Conservation (phyloP, 306 rosid genomes). For the Sphenostylis stenocarpa region DNA sequence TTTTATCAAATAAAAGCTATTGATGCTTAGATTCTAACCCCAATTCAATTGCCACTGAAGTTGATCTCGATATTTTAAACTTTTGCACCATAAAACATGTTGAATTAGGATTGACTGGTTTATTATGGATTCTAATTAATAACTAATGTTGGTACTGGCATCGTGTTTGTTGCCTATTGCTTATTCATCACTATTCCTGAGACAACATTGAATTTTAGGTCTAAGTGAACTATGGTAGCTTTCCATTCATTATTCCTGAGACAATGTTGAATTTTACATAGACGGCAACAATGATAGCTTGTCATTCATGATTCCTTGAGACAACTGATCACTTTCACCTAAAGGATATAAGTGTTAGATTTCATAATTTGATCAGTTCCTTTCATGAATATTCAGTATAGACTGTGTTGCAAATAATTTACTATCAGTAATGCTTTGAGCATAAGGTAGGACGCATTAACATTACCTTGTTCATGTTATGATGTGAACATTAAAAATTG, state of each 20-base stretch:
- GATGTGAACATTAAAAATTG: not conserved
- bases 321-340: not conserved
- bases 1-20: constrained; percentile 2
- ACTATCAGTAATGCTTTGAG: not conserved
- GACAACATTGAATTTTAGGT: not conserved
- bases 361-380: constrained; percentile 1
- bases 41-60: not conserved
- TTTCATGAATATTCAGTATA: not conserved
- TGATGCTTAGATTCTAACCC: constrained; percentile 12
- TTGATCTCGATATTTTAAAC: not conserved
- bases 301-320: too few relatives aligned
- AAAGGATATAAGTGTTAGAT: not conserved
- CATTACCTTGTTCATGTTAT: not conserved
- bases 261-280: not conserved
- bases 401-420: not conserved
- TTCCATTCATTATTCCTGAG: not conserved
- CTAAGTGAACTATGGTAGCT: too few relatives aligned
- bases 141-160: not conserved
- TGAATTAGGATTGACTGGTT: not conserved
- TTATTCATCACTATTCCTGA: too few relatives aligned
- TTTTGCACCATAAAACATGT: not conserved
- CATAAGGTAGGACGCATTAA: not conserved
- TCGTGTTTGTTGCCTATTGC: not conserved
- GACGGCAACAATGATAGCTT: not conserved
- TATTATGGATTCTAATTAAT: not conserved